Base-by-base conservation (phyloP, 495 filamentous ascomycete genomes). In the Tuber calosporum region DNA sequence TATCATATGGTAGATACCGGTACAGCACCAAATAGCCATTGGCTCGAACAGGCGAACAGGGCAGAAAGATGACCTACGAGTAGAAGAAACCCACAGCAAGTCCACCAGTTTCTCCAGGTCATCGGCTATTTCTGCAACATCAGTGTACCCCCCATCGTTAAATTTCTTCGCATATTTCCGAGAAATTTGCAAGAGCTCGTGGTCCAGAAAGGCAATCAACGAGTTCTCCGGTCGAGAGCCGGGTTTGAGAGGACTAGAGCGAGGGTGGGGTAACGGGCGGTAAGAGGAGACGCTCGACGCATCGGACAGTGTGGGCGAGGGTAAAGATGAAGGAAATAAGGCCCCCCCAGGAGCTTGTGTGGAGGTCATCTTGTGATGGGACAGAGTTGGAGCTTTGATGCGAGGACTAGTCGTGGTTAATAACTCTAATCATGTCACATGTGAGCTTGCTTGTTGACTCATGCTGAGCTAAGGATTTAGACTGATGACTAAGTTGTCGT, bases 1-100 rank as follows among this genome's bases (percentile, higher is more conserved):
- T 3, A 30, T 15, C 53, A 30, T 11, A 58, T n/a, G 48, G 48
- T n/a, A 13, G n/a, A 30, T 58, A 13, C 53, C 53, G n/a, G n/a
- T 30, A 11, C 53, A 58, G 53, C 8, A 30, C 53, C 53, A 30
- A 58, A 58, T 13, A 30, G n/a, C n/a, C 53, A 58, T 58, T 58
- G n/a, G n/a, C n/a, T 4, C 11, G 15, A 26, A 58, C n/a, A 15
- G 30, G 26, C 7, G 20, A 40, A 6, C 20, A 22, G 17, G 62
- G 30, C 19, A 53, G 17, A 20, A 34, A 45, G 42, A 22, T 40
- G 66, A 75, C 77, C n/a, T 58, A 78, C 79, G 79, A 69, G 79
- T 81, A 36, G 79, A 79, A n/a, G 79, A 81, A 72, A 81, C 69
- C 79, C 79, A 81, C 26, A 81, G 42, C 69, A 81, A 45, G 67